A percentile compares a stretch with the other conserved stretches of the same genome.
Evolutionary conservation across 2,329 filamentous ascomycete genomes (phyloP).

Genomic region (Fusarium torulosum): DNA sequence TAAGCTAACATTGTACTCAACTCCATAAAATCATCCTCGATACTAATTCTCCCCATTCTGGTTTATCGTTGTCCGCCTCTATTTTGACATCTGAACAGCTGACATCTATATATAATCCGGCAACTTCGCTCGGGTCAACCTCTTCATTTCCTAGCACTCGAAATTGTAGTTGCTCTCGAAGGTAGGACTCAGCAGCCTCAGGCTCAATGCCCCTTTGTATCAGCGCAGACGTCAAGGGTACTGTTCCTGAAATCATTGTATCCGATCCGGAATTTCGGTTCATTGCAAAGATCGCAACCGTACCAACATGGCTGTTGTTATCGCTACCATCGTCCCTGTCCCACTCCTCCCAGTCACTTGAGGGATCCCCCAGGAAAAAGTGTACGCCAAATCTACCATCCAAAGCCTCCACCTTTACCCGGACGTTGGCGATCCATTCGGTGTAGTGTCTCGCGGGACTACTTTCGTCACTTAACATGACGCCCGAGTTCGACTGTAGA

Average conservation of each 20-base stretch:
- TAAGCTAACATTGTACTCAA: not conserved
- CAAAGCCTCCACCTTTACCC: constrained; percentile 62
- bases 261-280: constrained; percentile 50
- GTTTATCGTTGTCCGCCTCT: not conserved
- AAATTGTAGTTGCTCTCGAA: not conserved
- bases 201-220: not conserved
- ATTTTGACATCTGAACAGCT: not conserved
- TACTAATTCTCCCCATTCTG: not conserved
- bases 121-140: constrained; percentile 30
- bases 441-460: constrained; percentile 57
- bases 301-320: constrained; percentile 59
- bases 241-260: constrained; percentile 60
- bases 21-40: not conserved
- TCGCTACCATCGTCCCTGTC: not conserved
- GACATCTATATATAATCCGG: not conserved
- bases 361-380: constrained; percentile 73
- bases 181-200: not conserved
- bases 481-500: constrained; percentile 22
- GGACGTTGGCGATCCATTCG: constrained; percentile 78
- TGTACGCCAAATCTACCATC: constrained; percentile 59
- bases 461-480: constrained; percentile 24
- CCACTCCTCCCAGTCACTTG: constrained; percentile 63
- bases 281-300: constrained; percentile 68
- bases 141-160: constrained; percentile 57
- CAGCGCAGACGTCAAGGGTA: constrained; percentile 61